phyloP scores from a whole-genome alignment of 2,329 filamentous ascomycete genomes.

The Colletotrichum sp. region DNA sequence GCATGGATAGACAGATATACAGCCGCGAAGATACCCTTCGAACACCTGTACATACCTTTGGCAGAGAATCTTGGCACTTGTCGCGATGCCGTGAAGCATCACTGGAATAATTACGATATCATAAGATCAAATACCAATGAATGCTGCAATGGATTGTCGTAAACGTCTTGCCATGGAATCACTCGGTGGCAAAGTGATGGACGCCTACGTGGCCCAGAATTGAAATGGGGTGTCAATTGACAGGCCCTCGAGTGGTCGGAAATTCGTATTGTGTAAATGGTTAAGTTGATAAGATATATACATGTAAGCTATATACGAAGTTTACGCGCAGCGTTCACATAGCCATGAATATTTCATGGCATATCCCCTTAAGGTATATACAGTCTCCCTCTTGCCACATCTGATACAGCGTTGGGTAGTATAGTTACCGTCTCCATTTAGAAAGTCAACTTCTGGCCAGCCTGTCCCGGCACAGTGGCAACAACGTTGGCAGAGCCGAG shows the following conservation, averaged over 20 bases:
- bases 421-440: background rate
- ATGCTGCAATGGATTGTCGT: background rate
- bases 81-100: background rate
- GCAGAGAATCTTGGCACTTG: background rate
- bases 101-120: background rate
- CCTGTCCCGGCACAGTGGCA: slow-evolving; percentile 37
- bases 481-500: slow-evolving; percentile 52
- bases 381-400: background rate
- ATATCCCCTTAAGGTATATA: background rate
- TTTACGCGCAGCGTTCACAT: background rate
- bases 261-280: background rate
- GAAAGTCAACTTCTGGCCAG: slow-evolving; percentile 35
- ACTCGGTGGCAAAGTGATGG: background rate
- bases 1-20: background rate
- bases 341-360: background rate
- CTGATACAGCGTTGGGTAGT: too few species aligned
- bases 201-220: background rate
- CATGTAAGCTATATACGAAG: background rate
- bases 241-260: background rate
- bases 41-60: background rate
- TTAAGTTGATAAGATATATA: background rate
- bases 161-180: background rate
- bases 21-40: background rate
- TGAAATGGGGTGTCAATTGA: background rate
- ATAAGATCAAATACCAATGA: background rate